phyloP scores from a whole-genome alignment of 2,329 filamentous ascomycete genomes.

The Metarhizium anisopliae region DNA sequence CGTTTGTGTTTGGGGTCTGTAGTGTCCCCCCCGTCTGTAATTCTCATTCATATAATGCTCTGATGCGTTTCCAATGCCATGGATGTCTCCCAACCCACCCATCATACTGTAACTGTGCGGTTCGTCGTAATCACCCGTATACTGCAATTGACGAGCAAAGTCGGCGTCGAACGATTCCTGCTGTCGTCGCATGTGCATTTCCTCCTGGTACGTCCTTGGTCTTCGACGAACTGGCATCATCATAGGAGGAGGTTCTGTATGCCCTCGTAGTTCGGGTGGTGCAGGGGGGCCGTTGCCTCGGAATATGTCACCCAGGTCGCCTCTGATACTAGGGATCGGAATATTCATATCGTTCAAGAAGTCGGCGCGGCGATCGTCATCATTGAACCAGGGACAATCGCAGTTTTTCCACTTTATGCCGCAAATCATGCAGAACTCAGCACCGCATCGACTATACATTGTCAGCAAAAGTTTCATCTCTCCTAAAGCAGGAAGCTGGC shows the following conservation, averaged over 20 bases:
- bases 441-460: conserved; percentile 56
- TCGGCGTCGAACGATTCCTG: conserved; percentile 40
- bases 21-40: conserved; percentile 26
- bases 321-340: conserved; percentile 26
- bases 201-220: conserved; percentile 34
- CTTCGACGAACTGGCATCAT: conserved; percentile 16
- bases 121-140: conserved; percentile 28
- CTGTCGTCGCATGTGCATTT: conserved; percentile 33
- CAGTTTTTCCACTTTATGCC: conserved; percentile 76
- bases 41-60: conserved; percentile 55
- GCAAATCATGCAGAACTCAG: conserved; percentile 83
- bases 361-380: conserved; percentile 45
- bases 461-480: background rate
- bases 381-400: conserved; percentile 73
- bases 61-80: conserved; percentile 41
- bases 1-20: background rate
- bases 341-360: conserved; percentile 43
- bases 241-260: conserved; percentile 4
- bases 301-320: conserved; percentile 12
- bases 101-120: conserved; percentile 26
- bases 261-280: conserved; percentile 19
- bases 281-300: conserved; percentile 16
- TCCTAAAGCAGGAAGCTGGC: background rate
- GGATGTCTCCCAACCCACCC: conserved; percentile 25
- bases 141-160: conserved; percentile 14